Conservation (phyloP, 2,329 filamentous ascomycete genomes). For the Aureobasidium sp. region DNA sequence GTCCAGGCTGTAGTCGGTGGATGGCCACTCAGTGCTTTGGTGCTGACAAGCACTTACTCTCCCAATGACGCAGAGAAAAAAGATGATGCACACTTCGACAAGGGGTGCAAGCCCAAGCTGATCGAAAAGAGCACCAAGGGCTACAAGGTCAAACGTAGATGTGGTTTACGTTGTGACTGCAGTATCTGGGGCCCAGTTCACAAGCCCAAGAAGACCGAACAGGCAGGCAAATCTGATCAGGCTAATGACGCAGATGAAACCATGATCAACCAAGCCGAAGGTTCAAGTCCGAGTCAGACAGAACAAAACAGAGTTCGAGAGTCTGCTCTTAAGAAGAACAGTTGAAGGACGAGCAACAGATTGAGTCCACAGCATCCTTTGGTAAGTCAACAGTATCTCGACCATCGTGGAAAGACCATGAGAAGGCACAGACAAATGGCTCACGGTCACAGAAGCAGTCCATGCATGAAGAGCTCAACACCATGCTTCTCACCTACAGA, state of each 20-base stretch:
- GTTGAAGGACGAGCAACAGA: neutral
- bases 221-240: neutral
- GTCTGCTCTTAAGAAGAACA: neutral
- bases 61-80: too few species aligned
- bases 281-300: neutral
- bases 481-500: neutral
- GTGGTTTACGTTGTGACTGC: neutral
- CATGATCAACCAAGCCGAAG: neutral
- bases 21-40: neutral
- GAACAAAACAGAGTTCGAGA: neutral
- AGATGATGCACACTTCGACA: neutral
- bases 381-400: neutral
- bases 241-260: neutral
- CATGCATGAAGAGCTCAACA: neutral
- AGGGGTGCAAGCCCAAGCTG: neutral
- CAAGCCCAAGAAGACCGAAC: neutral
- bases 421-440: too few species aligned
- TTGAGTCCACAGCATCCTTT: neutral
- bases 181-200: neutral
- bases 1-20: slow-evolving; percentile 7
- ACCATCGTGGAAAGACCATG: neutral
- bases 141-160: neutral
- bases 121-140: neutral
- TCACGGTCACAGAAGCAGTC: neutral
- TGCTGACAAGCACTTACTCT: neutral